These are phyloP conservation scores for Aspergillus cejpii DNA, from an alignment of 2,329 filamentous ascomycete species.

Conservation along the genomic window DNA sequence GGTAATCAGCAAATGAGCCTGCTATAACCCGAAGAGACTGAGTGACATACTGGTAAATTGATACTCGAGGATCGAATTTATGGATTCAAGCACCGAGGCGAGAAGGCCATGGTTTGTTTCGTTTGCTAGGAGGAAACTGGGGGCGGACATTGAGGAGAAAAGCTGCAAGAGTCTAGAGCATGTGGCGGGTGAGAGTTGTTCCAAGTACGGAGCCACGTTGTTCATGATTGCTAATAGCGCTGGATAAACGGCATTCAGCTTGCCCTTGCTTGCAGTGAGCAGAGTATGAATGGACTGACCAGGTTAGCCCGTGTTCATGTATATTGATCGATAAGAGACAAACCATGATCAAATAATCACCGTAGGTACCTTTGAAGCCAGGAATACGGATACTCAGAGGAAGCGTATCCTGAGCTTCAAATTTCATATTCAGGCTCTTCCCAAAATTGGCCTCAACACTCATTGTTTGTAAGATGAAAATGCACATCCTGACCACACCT, in stretches of 20 bases:
- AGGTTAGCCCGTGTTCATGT: constrained; percentile 3
- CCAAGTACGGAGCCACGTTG: constrained; percentile 80
- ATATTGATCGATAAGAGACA: constrained; percentile 1
- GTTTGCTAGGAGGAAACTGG: constrained; percentile 84
- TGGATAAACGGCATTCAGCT: constrained; percentile 83
- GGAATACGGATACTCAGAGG: constrained; percentile 73
- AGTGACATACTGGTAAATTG: constrained; percentile 63
- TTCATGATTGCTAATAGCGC: constrained; percentile 87
- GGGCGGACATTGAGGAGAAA: constrained; percentile 86
- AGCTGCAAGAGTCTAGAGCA: constrained; percentile 80
- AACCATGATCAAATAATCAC: constrained; percentile 85
- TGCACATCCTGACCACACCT: constrained; percentile 90
- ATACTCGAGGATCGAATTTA: constrained; percentile 86
- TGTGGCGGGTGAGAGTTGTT: constrained; percentile 66
- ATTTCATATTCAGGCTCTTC: constrained; percentile 78
- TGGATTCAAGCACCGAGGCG: constrained; percentile 73
- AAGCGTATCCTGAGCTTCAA: constrained; percentile 81
- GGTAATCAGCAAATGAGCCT: constrained; percentile 17
- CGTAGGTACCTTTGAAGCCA: constrained; percentile 83
- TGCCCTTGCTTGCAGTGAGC: constrained; percentile 85
- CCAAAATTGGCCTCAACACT: constrained; percentile 91
- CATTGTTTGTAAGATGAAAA: constrained; percentile 91
- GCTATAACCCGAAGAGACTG: background rate
- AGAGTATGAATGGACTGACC: constrained; percentile 77
- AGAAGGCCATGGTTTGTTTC: constrained; percentile 82